Evolutionary conservation across 257 asterid species (phyloP), one percentile per base, ranked within the genome.

Genomic region (Ophiorrhiza pumila): DNA sequence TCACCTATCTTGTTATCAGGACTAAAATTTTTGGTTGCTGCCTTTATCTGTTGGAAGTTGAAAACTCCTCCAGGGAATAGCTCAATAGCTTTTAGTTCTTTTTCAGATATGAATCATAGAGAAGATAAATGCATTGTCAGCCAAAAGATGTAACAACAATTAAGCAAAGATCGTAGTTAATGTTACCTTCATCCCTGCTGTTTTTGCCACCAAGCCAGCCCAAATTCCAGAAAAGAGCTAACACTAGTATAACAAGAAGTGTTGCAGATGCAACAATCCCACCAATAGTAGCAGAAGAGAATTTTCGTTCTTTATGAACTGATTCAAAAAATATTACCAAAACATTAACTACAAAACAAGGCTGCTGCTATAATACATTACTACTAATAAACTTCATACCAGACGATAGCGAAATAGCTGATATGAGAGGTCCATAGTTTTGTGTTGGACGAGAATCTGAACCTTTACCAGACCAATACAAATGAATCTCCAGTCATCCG

Each of bases 391-490:
- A 8, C 2, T 46, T 1, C 3, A 52, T 77, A 59, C 78, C 74
- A 65, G 58, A 49, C 34, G 23, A 39, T 31, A 78, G 74, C 29
- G 76, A 61, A 68, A 73, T 78, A 46, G 76, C 72, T 25, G 82
- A 78, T 55, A 73, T 78, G 4, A 78, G 72, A 17, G 78, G 82
- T 23, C 82, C 82, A 22, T 60, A 67, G 57, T 25, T 7, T n/a
- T 3, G 12, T 11, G 34, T 64, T 42, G 50, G 13, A 46, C 37
- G n/a, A n/a, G n/a, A n/a, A n/a, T n/a, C 18, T 1, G 82, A 58
- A 57, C 82, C 78, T 25, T 78, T 78, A 7, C 72, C 82, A 55
- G 67, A n/a, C 75, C 75, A 78, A 64, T 66, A 72, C 15, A 72
- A 78, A 61, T 69, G 81, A 66, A 78, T 72, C 67, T 57, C 81